A percentile compares a stretch with the other conserved stretches of the same genome.
These are phyloP conservation scores for Hortaea werneckii DNA, from an alignment of 2,329 filamentous ascomycete genomes.

Conservation along the genomic window DNA sequence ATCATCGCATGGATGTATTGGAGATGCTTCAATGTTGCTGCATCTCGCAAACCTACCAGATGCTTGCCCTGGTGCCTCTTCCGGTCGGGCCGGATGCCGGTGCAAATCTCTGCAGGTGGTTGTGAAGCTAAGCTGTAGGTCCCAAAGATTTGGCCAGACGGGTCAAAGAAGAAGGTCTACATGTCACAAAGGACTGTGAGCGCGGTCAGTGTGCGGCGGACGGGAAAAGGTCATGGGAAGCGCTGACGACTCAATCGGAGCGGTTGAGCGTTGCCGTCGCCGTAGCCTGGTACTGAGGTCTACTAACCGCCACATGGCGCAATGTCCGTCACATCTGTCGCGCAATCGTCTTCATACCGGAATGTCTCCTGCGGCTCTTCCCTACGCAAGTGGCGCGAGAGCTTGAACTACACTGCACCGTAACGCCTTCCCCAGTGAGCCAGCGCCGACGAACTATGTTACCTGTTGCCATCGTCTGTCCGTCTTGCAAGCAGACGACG, in stretches of 20 bases:
- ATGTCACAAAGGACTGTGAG: conserved; percentile 19
- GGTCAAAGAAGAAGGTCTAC: conserved; percentile 9
- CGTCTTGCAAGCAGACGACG: too few species aligned
- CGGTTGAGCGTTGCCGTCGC: neutral
- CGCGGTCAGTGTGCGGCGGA: conserved; percentile 13
- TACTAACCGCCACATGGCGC: conserved; percentile 17
- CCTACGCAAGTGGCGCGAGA: too few species aligned
- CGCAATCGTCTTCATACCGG: conserved; percentile 3
- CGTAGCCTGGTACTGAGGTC: neutral
- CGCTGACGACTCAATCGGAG: conserved; percentile 17
- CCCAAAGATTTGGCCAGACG: conserved; percentile 13
- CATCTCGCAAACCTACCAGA: conserved; percentile 16
- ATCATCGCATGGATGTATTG: conserved; percentile 22
- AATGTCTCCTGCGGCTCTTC: too few species aligned
- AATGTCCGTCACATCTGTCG: conserved; percentile 16
- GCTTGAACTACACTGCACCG: too few species aligned
- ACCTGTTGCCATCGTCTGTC: too few species aligned
- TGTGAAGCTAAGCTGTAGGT: conserved; percentile 14
- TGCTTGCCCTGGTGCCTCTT: conserved; percentile 19
- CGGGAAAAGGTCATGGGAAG: conserved; percentile 20
- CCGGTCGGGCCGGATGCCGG: conserved; percentile 23
- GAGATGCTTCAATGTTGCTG: conserved; percentile 13
- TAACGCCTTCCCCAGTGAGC: too few species aligned
- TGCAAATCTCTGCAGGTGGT: conserved; percentile 17
- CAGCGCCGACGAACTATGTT: too few species aligned